phyloP scores from a whole-genome alignment of 1,284 basidiomycete genomes.

The Termitomyces sp. region DNA sequence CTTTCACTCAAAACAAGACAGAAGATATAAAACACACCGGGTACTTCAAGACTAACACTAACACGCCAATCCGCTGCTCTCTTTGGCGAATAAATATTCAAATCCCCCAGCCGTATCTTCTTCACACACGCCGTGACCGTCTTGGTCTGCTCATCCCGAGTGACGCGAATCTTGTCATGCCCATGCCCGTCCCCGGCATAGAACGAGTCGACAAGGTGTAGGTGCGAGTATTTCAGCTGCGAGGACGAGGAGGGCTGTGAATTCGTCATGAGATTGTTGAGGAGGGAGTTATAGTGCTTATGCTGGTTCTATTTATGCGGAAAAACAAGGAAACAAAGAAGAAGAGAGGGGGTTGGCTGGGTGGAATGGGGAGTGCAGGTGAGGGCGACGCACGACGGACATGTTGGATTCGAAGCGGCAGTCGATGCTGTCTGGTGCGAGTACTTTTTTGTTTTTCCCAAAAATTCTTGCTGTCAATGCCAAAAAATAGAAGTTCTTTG shows the following conservation, averaged over 20 bases:
- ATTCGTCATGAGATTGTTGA: constrained; percentile 70
- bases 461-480: background rate
- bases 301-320: constrained; percentile 69
- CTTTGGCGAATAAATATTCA: constrained; percentile 86
- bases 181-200: constrained; percentile 52
- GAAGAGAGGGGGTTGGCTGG: too few species aligned
- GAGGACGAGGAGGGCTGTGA: constrained; percentile 48
- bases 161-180: constrained; percentile 78
- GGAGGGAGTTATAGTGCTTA: constrained; percentile 76
- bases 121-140: constrained; percentile 62
- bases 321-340: too few species aligned
- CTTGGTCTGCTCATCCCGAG: constrained; percentile 72
- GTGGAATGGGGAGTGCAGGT: constrained; percentile 9
- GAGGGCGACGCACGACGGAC: constrained; percentile 59
- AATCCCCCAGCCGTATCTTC: constrained; percentile 81
- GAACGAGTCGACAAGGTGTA: constrained; percentile 80
- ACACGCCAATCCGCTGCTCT: constrained; percentile 86
- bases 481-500: constrained; percentile 3
- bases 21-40: constrained; percentile 40
- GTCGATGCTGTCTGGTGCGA: constrained; percentile 50
- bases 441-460: constrained; percentile 40
- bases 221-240: constrained; percentile 74
- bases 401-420: constrained; percentile 88
- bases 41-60: constrained; percentile 84
- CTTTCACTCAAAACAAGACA: background rate